Base-by-base conservation (phyloP, 768 basidiomycete genomes). In the Chalciporus pseudorubinellus region DNA sequence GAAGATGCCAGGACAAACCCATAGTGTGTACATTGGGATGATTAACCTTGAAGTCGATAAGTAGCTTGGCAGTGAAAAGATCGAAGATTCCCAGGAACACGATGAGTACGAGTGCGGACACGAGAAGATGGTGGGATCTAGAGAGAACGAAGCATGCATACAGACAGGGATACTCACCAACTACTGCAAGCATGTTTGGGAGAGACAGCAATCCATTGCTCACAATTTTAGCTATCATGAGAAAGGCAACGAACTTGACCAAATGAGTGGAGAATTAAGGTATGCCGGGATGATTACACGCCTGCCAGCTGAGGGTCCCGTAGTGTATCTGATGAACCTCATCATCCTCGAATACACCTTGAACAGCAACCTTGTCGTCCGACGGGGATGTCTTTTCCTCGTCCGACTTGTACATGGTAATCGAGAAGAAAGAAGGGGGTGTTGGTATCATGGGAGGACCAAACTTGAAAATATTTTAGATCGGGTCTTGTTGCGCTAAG, bases 141-240 rank as follows among this genome's bases (percentile, higher is more conserved):
- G 21, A 33, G 20, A 31, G 19, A 14, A 16, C 24, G 14, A 6
- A 36, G 14, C 34, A 14, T 10, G n/a, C 20, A 22, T n/a, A 9
- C 33, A 11, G 33, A n/a, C 12, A 16, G 11, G 9, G 12, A 34
- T 6, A 44, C 69, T 54, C 56, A 78, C 78, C 79, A 46, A 80
- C 77, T 3, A 73, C 74, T 7, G 79, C 80, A 51, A 80, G 70
- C 12, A 78, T 70, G 41, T 74, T 77, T 0, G 80, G 79, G 6
- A 81, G 67, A 14, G 79, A 79, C 14, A 81, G 59, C 74, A 80
- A 77, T 11, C 79, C 80, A 62, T 80, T 81, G 62, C 76, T 77
- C 29, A 81, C 78, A 21, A 80, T 79, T 59, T 80, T 79, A 39
- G 79, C 78, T 46, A 80, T 79, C 80, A 81, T 81, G 18, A 81